A percentile compares a stretch with the other conserved stretches of the same genome.
These are phyloP conservation scores for Citrus trifoliata DNA, from an alignment of 345 rosid species.

Conservation along the genomic window DNA sequence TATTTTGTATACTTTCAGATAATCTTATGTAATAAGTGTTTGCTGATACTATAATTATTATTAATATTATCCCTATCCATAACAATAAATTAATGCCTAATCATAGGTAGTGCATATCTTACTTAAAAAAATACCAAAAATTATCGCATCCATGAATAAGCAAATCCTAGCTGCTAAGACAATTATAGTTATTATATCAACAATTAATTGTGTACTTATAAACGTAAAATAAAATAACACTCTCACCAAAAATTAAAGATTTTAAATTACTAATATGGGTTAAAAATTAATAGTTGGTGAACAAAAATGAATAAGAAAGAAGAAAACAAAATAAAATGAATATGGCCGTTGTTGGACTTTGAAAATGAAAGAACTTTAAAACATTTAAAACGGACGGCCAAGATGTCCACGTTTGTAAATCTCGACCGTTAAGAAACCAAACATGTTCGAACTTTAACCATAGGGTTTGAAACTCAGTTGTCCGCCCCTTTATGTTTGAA, in stretches of 20 bases:
- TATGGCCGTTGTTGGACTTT: slow-evolving; percentile 49
- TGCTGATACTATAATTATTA: not conserved
- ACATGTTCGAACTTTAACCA: slow-evolving; percentile 32
- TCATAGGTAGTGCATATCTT: not conserved
- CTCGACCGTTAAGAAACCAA: slow-evolving; percentile 22
- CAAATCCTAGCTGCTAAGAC: not conserved
- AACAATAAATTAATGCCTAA: not conserved
- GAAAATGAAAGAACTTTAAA: slow-evolving; percentile 11
- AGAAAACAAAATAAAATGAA: slow-evolving; percentile 11
- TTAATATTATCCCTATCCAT: not conserved
- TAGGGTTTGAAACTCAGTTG: slow-evolving; percentile 47
- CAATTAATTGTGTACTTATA: not conserved
- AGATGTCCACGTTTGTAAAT: slow-evolving; percentile 22
- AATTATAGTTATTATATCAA: not conserved
- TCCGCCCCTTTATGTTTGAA: slow-evolving; percentile 75
- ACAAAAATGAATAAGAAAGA: not conserved
- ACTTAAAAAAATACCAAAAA: not conserved
- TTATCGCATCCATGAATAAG: not conserved
- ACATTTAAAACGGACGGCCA: slow-evolving; percentile 34
- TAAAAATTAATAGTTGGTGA: not conserved
- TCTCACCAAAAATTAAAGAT: not conserved
- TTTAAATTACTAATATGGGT: not conserved
- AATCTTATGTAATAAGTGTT: not conserved
- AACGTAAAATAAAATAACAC: not conserved
- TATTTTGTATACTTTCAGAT: not conserved